phyloP scores from a whole-genome alignment of 192 early-diverging fungal species.

The Linderina pennispora region DNA sequence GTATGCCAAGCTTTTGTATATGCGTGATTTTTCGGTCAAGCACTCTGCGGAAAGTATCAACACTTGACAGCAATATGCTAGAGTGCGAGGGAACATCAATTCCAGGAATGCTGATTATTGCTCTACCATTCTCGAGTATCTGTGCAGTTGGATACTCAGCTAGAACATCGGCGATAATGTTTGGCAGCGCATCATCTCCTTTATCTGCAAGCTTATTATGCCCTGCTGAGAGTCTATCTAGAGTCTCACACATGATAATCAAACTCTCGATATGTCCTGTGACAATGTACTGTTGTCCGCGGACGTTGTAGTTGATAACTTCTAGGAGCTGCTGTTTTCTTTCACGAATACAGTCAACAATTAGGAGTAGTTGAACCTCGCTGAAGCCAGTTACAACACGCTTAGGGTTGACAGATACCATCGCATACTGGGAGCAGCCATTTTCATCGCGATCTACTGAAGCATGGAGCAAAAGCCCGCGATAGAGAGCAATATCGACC shows the following conservation, averaged over 20 bases:
- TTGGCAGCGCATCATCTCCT: no score
- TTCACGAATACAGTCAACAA: slow-evolving; percentile 71
- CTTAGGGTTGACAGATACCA: slow-evolving; percentile 84
- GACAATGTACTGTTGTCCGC: slow-evolving; percentile 86
- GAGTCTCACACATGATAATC: no score
- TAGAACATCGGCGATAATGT: no score
- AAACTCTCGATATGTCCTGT: slow-evolving; percentile 76
- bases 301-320: slow-evolving; percentile 91
- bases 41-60: slow-evolving; percentile 80
- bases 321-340: slow-evolving; percentile 67
- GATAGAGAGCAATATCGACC: slow-evolving; percentile 86
- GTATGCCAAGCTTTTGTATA: no score
- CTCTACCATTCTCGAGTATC: no score
- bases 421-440: slow-evolving; percentile 83
- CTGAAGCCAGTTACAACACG: slow-evolving; percentile 72
- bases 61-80: slow-evolving; percentile 71
- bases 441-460: slow-evolving; percentile 71
- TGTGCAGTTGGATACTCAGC: no score
- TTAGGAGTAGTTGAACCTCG: slow-evolving; percentile 57
- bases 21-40: no score
- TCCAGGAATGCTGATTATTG: slow-evolving; percentile 70
- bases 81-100: slow-evolving; percentile 95
- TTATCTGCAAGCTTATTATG: no score
- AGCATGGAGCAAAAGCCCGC: slow-evolving; percentile 90
- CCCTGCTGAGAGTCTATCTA: no score